A percentile compares a stretch with the other conserved stretches of the same genome.
Conservation (phyloP, 1,284 basidiomycete genomes). For the Afroboletus lepidellus region DNA sequence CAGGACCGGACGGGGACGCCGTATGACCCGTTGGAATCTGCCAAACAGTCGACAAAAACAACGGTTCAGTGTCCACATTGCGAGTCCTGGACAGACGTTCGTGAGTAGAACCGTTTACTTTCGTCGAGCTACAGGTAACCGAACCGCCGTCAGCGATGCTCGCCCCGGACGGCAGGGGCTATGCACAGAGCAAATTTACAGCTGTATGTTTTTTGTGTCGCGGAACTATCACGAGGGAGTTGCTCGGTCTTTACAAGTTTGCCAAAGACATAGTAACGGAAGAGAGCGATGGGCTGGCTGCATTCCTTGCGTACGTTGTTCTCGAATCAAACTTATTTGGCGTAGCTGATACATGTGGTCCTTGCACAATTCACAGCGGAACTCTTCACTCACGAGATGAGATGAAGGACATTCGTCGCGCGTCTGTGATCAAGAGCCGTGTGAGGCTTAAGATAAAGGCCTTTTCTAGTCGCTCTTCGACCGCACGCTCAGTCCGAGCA, state of each 20-base stretch:
- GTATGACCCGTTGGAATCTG: conserved; percentile 35
- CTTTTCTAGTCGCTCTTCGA: not conserved
- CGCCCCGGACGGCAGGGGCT: conserved; percentile 22
- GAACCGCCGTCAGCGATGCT: conserved; percentile 25
- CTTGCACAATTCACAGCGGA: not conserved
- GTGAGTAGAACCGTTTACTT: not conserved
- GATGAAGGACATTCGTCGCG: conserved; percentile 13
- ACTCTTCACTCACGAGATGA: conserved; percentile 5
- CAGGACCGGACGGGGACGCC: conserved; percentile 20
- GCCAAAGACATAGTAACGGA: conserved; percentile 20
- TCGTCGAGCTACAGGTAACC: not conserved
- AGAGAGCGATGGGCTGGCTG: not conserved
- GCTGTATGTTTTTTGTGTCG: conserved; percentile 26
- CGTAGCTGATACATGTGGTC: not conserved
- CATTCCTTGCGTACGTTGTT: conserved; percentile 8
- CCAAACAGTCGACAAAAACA: not conserved
- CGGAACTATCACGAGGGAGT: conserved; percentile 26
- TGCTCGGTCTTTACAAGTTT: conserved; percentile 34
- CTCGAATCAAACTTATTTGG: not conserved
- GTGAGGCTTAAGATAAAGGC: not conserved
- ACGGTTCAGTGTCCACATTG: conserved; percentile 14
- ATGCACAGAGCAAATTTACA: conserved; percentile 34
- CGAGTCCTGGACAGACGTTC: not conserved
- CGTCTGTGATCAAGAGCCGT: conserved; percentile 21
- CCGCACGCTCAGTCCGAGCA: not conserved